phyloP scores from a whole-genome alignment of 208 protist species.

The Wallacemonas sp. region DNA sequence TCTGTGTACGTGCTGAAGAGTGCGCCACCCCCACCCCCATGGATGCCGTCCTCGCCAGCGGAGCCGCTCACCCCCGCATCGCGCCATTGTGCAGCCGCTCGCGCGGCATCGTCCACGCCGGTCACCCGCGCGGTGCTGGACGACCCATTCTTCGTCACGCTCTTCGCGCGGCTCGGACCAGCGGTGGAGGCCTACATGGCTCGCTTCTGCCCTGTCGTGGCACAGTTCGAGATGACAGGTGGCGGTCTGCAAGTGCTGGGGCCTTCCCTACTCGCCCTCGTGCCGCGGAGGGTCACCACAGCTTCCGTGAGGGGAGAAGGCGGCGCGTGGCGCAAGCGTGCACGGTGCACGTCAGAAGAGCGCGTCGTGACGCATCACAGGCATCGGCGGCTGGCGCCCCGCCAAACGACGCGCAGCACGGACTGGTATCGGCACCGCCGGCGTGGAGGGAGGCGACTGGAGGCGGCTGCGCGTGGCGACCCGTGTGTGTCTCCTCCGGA shows the following conservation, averaged over 20 bases:
- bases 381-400: too few species aligned
- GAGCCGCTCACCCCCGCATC: not conserved
- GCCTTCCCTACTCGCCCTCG: conserved; percentile 25
- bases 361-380: too few species aligned
- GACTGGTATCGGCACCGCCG: too few species aligned
- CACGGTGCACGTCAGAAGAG: not conserved
- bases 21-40: not conserved
- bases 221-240: conserved; percentile 52
- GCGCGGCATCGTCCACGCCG: conserved; percentile 1
- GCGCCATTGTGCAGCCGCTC: conserved; percentile 16
- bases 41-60: not conserved
- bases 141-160: conserved; percentile 36
- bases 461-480: too few species aligned
- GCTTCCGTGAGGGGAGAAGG: not conserved
- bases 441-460: too few species aligned
- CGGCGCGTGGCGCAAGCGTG: not conserved
- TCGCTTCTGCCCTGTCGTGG: conserved; percentile 41
- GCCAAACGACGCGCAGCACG: too few species aligned
- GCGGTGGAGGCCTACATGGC: conserved; percentile 32
- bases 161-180: conserved; percentile 40
- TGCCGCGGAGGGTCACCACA: too few species aligned
- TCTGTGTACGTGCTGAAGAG: conserved; percentile 4
- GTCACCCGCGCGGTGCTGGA: conserved; percentile 36
- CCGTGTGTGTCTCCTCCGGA: too few species aligned
- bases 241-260: conserved; percentile 70